Percentiles rank a stretch among this genome's conserved stretches.
These are phyloP conservation scores for Mycosphaerella arachidis DNA, from an alignment of 2,329 filamentous ascomycete genomes.

Conservation along the genomic window DNA sequence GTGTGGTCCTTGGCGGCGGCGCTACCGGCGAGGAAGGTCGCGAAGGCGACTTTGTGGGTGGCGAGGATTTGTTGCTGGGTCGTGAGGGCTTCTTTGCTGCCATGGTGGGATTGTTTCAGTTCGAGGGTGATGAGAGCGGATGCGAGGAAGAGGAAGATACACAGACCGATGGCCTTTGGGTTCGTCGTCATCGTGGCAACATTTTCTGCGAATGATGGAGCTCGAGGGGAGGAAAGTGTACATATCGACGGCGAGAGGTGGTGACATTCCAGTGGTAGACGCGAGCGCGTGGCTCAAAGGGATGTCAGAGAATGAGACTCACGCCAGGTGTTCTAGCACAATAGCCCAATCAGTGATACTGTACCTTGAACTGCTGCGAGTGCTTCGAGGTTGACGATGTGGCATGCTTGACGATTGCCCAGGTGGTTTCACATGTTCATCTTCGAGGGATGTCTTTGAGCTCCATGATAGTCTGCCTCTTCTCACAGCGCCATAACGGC, in stretches of 20 bases:
- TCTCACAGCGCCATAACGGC: background rate
- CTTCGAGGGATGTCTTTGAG: background rate
- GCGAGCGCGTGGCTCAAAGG: slow-evolving; percentile 4
- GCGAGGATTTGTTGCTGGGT: slow-evolving; percentile 16
- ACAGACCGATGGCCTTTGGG: slow-evolving; percentile 30
- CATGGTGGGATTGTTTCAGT: slow-evolving; percentile 21
- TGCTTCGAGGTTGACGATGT: background rate
- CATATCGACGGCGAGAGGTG: background rate
- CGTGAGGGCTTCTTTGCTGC: background rate
- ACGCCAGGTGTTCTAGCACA: background rate
- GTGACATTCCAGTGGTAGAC: slow-evolving; percentile 9
- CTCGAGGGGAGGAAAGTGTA: background rate
- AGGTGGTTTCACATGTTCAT: background rate
- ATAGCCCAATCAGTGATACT: background rate
- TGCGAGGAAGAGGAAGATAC: slow-evolving; percentile 32
- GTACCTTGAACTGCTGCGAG: background rate
- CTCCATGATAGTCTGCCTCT: background rate
- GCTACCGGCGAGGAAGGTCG: slow-evolving; percentile 35
- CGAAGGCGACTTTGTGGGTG: slow-evolving; percentile 34
- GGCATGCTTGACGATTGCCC: background rate
- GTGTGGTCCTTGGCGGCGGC: slow-evolving; percentile 15
- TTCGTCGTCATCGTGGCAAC: slow-evolving; percentile 18
- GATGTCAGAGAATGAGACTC: slow-evolving; percentile 3
- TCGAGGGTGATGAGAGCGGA: slow-evolving; percentile 33
- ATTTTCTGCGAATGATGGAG: slow-evolving; percentile 6